These are phyloP conservation scores for Iris pallida DNA, from an alignment of 116 monocot genomes.

Conservation along the genomic window DNA sequence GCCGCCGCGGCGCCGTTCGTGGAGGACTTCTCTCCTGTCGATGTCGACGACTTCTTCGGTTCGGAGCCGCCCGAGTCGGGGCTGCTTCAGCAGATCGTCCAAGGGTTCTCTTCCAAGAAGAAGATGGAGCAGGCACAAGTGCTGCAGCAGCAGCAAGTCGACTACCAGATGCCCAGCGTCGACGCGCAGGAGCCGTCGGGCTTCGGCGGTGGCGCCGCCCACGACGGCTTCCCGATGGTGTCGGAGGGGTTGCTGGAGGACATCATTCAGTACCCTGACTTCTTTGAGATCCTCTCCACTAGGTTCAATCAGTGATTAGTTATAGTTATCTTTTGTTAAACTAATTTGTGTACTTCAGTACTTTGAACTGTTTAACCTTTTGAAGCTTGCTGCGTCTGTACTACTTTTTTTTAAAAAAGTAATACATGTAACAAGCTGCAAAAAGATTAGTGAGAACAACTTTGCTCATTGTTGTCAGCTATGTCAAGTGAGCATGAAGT, in stretches of 20 bases:
- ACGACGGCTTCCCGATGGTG: constrained; percentile 42
- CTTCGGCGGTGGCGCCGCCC: neutral
- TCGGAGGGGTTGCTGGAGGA: constrained; percentile 73
- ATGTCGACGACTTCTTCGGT: constrained; percentile 26
- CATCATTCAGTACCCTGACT: constrained; percentile 70
- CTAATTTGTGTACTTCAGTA: neutral
- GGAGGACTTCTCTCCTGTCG: neutral
- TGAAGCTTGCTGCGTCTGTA: too few species aligned
- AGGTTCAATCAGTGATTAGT: constrained; percentile 19
- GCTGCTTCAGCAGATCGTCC: constrained; percentile 62
- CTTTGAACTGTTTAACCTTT: neutral
- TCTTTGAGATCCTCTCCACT: constrained; percentile 59
- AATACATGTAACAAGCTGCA: too few species aligned
- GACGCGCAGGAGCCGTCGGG: neutral
- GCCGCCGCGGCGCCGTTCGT: too few species aligned
- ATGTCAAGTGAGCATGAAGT: too few species aligned
- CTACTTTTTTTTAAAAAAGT: too few species aligned
- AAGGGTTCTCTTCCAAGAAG: constrained; percentile 36
- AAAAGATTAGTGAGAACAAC: too few species aligned
- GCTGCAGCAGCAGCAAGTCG: neutral
- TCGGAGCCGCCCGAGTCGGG: constrained; percentile 60
- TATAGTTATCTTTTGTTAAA: too few species aligned
- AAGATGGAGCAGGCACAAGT: neutral
- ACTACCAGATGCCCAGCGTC: neutral
- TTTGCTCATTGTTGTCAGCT: too few species aligned